Evolutionary conservation across 2,329 filamentous ascomycete species (phyloP), one percentile per base, ranked within the genome.

Genomic region (Colletotrichum limetticola): DNA sequence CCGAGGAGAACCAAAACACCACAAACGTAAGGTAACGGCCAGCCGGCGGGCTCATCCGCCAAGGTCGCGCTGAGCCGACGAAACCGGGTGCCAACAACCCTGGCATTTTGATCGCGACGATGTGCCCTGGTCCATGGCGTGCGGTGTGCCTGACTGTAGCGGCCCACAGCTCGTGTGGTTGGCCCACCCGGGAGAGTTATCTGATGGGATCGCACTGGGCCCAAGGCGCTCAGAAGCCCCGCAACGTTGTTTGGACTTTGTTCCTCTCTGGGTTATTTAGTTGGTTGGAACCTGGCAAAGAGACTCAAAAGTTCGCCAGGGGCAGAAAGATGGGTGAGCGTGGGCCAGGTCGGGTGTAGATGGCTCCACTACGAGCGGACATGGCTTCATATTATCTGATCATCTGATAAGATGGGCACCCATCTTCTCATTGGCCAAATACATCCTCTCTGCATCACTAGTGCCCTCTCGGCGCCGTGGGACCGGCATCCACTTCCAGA

Each of bases 331-430:
- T 42, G 37, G 32, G 4, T 12, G 32, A 35, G 32, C 32, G 37
- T 42, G 37, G 35, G 28, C 26, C 5, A 8, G 16, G 16, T 7
- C 2, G 19, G 30, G 30, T 53, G 46, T 64, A 52, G 19, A 14
- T 28, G 30, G 30, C 62, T 65, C 68, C 68, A 68, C 37, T 63
- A 42, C 24, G 57, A 72, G 59, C 61, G 59, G 55, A 64, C 37
- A 74, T 74, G 61, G 68, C 66, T 63, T 64, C 66, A 71, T 71
- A 74, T 71, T 71, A 74, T 71, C 71, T 74, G 74, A 75, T 74
- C 72, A 75, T 75, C 74, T 74, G 74, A 75, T 75, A 69, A 75
- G 74, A 75, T 75, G 74, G 62, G 62, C 62, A 28, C 53, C 57
- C 24, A n/a, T 9, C 24, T 19, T 52, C 22, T 28, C 37, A 75